Percentiles rank a stretch among this genome's conserved stretches.
Evolutionary conservation across 139 green algal genomes (phyloP).

Genomic region (Closterium sp.): DNA sequence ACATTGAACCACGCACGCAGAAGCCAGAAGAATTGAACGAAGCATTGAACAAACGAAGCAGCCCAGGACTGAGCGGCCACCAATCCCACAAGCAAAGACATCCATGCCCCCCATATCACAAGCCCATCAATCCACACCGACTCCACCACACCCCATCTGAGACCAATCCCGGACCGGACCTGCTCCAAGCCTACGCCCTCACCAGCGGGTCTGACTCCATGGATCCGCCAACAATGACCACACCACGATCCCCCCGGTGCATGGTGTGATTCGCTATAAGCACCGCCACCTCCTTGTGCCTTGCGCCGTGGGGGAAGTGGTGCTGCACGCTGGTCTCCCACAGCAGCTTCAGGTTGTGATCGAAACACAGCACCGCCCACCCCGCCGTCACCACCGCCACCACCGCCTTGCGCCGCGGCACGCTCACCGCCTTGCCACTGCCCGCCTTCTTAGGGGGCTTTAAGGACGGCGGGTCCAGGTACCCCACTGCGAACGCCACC

Average conservation of each 20-base stretch:
- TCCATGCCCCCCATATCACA: neutral
- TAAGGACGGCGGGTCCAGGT: constrained; percentile 60
- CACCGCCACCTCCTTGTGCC: constrained; percentile 70
- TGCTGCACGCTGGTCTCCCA: constrained; percentile 69
- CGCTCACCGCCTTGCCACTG: neutral
- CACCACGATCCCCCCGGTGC: constrained; percentile 66
- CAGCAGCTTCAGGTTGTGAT: constrained; percentile 92
- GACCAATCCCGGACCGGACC: no score
- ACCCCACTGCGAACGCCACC: constrained; percentile 49
- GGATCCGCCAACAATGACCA: constrained; percentile 78
- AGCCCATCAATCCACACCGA: neutral
- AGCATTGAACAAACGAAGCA: neutral
- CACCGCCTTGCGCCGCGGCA: constrained; percentile 47
- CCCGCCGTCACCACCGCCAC: constrained; percentile 25
- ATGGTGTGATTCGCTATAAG: constrained; percentile 71
- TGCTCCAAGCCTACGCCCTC: neutral
- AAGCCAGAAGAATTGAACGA: no score
- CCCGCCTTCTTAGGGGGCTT: constrained; percentile 57
- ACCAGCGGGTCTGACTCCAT: constrained; percentile 46
- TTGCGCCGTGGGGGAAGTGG: constrained; percentile 36
- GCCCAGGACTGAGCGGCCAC: neutral
- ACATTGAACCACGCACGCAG: no score
- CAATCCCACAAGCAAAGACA: neutral
- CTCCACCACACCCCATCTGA: neutral
- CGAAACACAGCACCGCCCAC: constrained; percentile 80